phyloP scores from a whole-genome alignment of 371 early-diverging fungal genomes.

The Basidiobolus meristosporus region DNA sequence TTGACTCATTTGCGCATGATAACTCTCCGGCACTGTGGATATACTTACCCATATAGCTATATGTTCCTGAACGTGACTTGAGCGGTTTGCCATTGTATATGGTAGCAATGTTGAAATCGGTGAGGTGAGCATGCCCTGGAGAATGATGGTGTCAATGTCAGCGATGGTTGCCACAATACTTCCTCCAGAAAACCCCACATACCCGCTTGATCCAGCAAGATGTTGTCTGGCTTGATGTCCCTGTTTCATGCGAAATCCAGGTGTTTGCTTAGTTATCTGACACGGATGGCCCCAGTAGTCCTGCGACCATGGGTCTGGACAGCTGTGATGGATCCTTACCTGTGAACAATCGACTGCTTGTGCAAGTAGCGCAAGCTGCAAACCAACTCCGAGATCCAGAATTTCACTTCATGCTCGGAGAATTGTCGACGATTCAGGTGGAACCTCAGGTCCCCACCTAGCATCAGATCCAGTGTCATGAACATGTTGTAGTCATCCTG shows the following conservation, averaged over 20 bases:
- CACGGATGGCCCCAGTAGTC: no score
- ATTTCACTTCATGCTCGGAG: constrained; percentile 46
- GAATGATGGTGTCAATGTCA: no score
- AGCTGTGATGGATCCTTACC: no score
- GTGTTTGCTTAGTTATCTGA: no score
- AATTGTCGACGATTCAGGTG: constrained; percentile 46
- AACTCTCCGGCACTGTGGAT: no score
- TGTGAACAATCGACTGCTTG: constrained; percentile 53
- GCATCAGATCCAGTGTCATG: constrained; percentile 77
- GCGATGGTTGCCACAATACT: no score
- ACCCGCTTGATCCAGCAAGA: constrained; percentile 59
- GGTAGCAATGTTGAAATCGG: constrained; percentile 71
- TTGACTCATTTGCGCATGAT: no score
- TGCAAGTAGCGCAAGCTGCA: constrained; percentile 61
- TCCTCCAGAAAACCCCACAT: no score
- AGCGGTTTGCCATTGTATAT: constrained; percentile 36
- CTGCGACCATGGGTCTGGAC: no score
- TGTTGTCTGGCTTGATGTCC: constrained; percentile 55
- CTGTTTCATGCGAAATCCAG: no score
- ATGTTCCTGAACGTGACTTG: constrained; percentile 59
- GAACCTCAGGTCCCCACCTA: constrained; percentile 69
- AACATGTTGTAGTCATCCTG: constrained; percentile 69
- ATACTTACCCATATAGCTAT: constrained; percentile 68
- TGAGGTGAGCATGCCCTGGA: constrained; percentile 49
- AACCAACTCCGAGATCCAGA: constrained; percentile 61